Evolutionary conservation across 2,329 filamentous ascomycete genomes (phyloP).

Genomic region (Pseudogymnoascus sp.): DNA sequence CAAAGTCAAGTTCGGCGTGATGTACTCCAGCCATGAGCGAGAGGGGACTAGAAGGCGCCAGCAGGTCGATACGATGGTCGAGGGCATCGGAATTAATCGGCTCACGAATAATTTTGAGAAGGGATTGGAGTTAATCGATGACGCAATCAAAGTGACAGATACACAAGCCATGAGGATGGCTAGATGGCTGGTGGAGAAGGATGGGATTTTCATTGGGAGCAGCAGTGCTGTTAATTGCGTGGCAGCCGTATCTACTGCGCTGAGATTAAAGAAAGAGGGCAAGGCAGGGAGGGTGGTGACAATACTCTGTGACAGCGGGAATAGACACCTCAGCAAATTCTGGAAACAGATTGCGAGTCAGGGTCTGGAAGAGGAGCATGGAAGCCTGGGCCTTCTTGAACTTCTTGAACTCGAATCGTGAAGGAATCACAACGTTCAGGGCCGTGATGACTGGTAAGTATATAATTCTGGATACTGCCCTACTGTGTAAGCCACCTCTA

Average conservation of each 20-base stretch:
- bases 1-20: slow-evolving; percentile 84
- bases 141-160: slow-evolving; percentile 83
- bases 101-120: slow-evolving; percentile 90
- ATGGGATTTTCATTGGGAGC: slow-evolving; percentile 90
- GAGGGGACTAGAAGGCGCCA: slow-evolving; percentile 84
- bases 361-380: slow-evolving; percentile 54
- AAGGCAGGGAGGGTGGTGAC: slow-evolving; percentile 62
- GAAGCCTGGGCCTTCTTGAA: slow-evolving; percentile 41
- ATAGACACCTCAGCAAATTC: slow-evolving; percentile 75
- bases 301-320: slow-evolving; percentile 77
- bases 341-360: slow-evolving; percentile 67
- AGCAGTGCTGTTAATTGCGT: slow-evolving; percentile 96
- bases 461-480: not conserved
- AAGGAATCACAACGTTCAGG: not conserved
- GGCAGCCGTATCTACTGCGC: slow-evolving; percentile 63
- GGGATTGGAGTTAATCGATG: slow-evolving; percentile 77
- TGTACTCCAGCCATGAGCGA: slow-evolving; percentile 83
- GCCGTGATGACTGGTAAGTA: not conserved
- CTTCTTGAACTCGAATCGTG: slow-evolving; percentile 33
- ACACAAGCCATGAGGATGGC: slow-evolving; percentile 88
- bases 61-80: slow-evolving; percentile 93
- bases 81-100: slow-evolving; percentile 91
- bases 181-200: slow-evolving; percentile 90
- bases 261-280: slow-evolving; percentile 54
- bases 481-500: not conserved